phyloP scores from a whole-genome alignment of 176 grass and related monocot species.

The Microstegium vimineum region DNA sequence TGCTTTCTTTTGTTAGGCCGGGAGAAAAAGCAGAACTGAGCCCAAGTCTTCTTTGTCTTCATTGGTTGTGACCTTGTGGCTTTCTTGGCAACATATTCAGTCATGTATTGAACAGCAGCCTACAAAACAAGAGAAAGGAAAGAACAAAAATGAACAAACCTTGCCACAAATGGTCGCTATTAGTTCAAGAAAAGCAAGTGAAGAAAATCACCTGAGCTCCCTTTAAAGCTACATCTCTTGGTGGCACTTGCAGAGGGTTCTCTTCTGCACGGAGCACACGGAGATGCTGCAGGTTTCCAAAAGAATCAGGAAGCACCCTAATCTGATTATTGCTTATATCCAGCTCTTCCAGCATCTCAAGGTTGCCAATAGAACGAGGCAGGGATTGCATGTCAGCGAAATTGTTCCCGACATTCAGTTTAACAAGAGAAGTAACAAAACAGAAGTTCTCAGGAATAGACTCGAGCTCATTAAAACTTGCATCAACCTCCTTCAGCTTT shows the following conservation, averaged over 20 bases:
- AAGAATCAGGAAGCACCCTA: slow-evolving; percentile 84
- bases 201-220: slow-evolving; percentile 75
- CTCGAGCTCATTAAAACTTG: slow-evolving; percentile 95
- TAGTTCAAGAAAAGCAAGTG: background rate
- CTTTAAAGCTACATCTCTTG: slow-evolving; percentile 78
- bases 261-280: slow-evolving; percentile 76
- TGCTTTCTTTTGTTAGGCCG: slow-evolving; percentile 98
- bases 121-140: slow-evolving; percentile 28
- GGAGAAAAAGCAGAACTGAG: slow-evolving; percentile 80
- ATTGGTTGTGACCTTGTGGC: slow-evolving; percentile 45
- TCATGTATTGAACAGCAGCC: slow-evolving; percentile 90
- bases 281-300: slow-evolving; percentile 60
- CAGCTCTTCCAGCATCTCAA: slow-evolving; percentile 96
- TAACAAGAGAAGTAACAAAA: slow-evolving; percentile 88
- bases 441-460: slow-evolving; percentile 89
- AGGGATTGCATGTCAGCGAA: slow-evolving; percentile 82
- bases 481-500: slow-evolving; percentile 90
- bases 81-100: slow-evolving; percentile 59
- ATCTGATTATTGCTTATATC: slow-evolving; percentile 99
- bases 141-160: slow-evolving; percentile 13
- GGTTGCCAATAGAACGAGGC: slow-evolving; percentile 89
- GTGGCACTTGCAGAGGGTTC: slow-evolving; percentile 93
- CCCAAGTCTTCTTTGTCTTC: slow-evolving; percentile 75
- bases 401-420: slow-evolving; percentile 87
- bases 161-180: background rate